Base-by-base conservation (phyloP, 2,329 filamentous ascomycete species). In the Microcyclospora tardicrescens region DNA sequence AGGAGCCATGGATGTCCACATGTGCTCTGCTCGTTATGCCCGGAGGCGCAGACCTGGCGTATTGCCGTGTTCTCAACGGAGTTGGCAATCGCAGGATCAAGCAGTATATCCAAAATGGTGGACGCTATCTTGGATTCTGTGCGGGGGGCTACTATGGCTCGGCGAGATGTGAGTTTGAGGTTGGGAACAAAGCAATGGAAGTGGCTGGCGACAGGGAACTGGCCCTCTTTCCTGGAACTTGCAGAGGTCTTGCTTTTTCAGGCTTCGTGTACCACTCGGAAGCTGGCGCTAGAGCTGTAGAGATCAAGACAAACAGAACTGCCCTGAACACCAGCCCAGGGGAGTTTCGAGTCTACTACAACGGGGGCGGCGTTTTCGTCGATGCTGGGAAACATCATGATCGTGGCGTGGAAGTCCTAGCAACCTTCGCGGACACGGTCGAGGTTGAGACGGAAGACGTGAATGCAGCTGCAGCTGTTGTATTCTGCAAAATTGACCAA, bases 261-360 rank as follows among this genome's bases (percentile, higher is more conserved):
- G 91, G 91, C 0, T 98, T 98, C 57, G 76, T 82, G 51, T 98
- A 98, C 62, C 73, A 82, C 39, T 91, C 83, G 52, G 91, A 98
- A 63, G 75, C 66, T 34, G 91, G 91, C 1, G 84, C 91, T 1
- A 73, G 75, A 50, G 84, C 84, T 2, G 77, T 77, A 1, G 69
- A 72, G 41, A 50, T 96, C 34, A 71, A 68, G 37, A 76, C 91
- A 10, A 66, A 73, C 10, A 76, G 75, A 46, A 10, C 30, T 10
- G 12, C 30, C 10, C 10, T 32, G 12, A 32, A 32, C 14, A 8
- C 64, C 3, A 57, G 81, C 1, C 73, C 79, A 0, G 70, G 75
- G 1, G 65, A 68, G 1, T 84, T 93, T 43, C 67, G 71, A 38
- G 79, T 77, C 11, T 98, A 98, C 57, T 95, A 89, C 60, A 98